Evolutionary conservation across 768 basidiomycete species (phyloP), one percentile per base, ranked within the genome.

Genomic region (Russula sp.): DNA sequence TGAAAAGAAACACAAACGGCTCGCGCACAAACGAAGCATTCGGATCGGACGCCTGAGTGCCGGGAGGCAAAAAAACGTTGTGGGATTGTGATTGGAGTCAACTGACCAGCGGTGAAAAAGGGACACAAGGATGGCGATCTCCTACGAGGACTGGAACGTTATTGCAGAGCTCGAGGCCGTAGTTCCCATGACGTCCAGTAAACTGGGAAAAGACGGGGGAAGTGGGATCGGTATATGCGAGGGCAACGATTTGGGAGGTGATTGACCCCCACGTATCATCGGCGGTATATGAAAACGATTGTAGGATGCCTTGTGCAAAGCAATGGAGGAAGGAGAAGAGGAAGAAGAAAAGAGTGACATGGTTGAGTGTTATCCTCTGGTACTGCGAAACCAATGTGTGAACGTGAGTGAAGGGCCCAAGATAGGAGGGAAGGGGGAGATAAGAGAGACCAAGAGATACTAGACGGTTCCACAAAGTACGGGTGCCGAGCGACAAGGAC

Each of bases 301-400:
- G 82, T 40, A 84, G 72, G 60, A 81, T 72, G 62, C 80, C 83
- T 63, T 84, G 83, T 11, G 78, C 72, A 55, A 84, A 77, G 69
- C 82, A 84, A 67, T 81, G 79, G 52, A 82, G 20, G 61, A 84
- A 75, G 44, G 77, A 79, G 65, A 84, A 78, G 26, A 83, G 63
- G 69, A 85, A 81, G 74, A 84, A 86, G 0, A 77, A 71, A 24
- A 69, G 24, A 4, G 76, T 75, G 46, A 72, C 52, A 40, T 70
- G 70, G 30, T 72, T 75, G 14, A 74, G 70, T 1, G 74, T 75
- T 18, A 77, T 69, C 13, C 73, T 70, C 5, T 71, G 59, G 62
- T 74, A 72, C 75, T 76, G 28, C 10, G 10, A n/a, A n/a, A 9
- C 1, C n/a, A 13, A n/a, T n/a, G 28, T 22, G 53, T 55, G 40